These are phyloP conservation scores for Thuidium tamariscinum DNA, from an alignment of 225 moss, liverwort and hornwort genomes.

Conservation along the genomic window DNA sequence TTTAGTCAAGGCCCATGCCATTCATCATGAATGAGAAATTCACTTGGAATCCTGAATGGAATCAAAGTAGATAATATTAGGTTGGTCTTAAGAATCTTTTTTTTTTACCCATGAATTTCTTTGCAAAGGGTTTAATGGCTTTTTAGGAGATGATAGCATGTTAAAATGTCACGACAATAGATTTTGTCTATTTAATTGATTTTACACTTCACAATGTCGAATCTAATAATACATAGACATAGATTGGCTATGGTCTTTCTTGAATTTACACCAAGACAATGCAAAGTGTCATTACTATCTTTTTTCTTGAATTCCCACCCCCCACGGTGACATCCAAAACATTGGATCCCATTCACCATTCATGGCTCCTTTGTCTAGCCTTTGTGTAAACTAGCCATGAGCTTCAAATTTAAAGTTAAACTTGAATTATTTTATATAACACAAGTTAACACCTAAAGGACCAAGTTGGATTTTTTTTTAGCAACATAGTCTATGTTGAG, in stretches of 20 bases:
- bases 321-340: neutral
- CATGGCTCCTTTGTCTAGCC: fast-evolving
- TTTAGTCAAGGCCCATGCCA: neutral
- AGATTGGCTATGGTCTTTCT: fast-evolving
- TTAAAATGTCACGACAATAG: neutral
- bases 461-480: too few relatives aligned
- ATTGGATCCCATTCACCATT: fast-evolving
- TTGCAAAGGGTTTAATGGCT: fast-evolving
- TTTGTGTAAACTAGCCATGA: fast-evolving
- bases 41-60: neutral
- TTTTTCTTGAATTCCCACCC: neutral
- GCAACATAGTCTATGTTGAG: too few relatives aligned
- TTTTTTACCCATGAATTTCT: fast-evolving
- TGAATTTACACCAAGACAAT: neutral
- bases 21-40: neutral
- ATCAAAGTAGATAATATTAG: neutral
- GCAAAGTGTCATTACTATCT: neutral
- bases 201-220: fast-evolving
- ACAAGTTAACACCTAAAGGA: too few relatives aligned
- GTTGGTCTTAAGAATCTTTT: fast-evolving
- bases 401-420: neutral
- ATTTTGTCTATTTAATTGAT: neutral
- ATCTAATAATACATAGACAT: neutral
- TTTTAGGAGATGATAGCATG: fast-evolving
- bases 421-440: too few relatives aligned